Evolutionary conservation across 2,329 filamentous ascomycete species (phyloP).

Genomic region (Botryotinia globosa): DNA sequence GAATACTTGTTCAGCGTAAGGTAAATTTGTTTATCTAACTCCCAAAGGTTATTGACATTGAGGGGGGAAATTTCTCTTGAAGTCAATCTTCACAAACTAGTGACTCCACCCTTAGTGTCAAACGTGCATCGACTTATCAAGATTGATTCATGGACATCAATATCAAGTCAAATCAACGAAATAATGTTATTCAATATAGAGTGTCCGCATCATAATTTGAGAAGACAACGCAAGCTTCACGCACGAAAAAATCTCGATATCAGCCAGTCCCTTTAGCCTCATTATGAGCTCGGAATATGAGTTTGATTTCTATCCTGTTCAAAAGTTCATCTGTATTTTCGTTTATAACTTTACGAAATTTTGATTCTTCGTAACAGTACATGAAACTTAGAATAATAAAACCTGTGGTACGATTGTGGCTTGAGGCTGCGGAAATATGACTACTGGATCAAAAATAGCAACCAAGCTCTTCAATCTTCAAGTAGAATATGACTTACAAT

Average conservation of each 20-base stretch:
- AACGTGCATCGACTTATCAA: no score
- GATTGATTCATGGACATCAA: no score
- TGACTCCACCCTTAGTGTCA: no score
- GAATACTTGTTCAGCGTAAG: no score
- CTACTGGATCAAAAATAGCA: no score
- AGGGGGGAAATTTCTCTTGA: rapidly evolving
- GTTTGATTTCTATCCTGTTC: no score
- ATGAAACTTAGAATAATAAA: not conserved
- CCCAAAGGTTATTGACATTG: no score
- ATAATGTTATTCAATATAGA: not conserved
- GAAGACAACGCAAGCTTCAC: not conserved
- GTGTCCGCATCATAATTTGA: not conserved
- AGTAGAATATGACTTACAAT: not conserved
- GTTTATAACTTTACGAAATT: no score
- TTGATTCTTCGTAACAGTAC: not conserved
- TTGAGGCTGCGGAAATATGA: not conserved
- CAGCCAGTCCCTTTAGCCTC: not conserved
- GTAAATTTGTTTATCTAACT: no score
- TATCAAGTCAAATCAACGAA: rapidly evolving
- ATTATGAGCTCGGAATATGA: not conserved
- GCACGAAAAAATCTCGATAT: not conserved
- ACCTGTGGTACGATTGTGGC: not conserved
- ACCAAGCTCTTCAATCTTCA: not conserved
- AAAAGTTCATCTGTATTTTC: not conserved
- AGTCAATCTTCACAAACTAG: no score